Conservation (phyloP, 805 yeast species). For the Kuraishia hungarica region DNA sequence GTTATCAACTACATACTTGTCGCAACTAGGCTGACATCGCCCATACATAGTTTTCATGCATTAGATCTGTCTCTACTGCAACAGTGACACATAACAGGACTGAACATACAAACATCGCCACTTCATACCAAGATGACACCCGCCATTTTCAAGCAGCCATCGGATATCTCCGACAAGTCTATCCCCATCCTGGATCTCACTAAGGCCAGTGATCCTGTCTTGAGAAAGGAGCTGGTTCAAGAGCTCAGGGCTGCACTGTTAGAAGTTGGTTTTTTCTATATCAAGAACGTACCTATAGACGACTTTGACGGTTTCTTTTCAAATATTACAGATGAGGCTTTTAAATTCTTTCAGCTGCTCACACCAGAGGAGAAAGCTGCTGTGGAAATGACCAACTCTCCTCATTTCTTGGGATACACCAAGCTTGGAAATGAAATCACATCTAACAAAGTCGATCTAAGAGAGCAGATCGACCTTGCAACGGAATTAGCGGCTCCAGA, state of each 20-base stretch:
- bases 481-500: conserved; percentile 38
- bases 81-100: not conserved
- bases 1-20: too few species aligned
- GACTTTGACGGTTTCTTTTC: conserved; percentile 23
- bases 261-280: conserved; percentile 45
- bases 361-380: conserved; percentile 35
- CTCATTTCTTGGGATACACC: conserved; percentile 53
- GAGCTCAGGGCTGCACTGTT: conserved; percentile 38
- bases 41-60: not conserved
- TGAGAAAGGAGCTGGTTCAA: conserved; percentile 32
- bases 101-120: not conserved
- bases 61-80: too few species aligned
- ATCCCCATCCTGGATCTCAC: conserved; percentile 38
- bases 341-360: conserved; percentile 31
- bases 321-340: conserved; percentile 27
- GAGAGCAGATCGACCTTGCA: conserved; percentile 57
- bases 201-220: conserved; percentile 29
- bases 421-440: conserved; percentile 51
- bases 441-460: conserved; percentile 41
- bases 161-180: not conserved
- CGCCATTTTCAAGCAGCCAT: not conserved
- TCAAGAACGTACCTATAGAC: conserved; percentile 34
- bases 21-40: not conserved
- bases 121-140: not conserved
- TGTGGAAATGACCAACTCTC: conserved; percentile 45